Conservation (phyloP, 208 protist species). For the Leishmania lainsoni region DNA sequence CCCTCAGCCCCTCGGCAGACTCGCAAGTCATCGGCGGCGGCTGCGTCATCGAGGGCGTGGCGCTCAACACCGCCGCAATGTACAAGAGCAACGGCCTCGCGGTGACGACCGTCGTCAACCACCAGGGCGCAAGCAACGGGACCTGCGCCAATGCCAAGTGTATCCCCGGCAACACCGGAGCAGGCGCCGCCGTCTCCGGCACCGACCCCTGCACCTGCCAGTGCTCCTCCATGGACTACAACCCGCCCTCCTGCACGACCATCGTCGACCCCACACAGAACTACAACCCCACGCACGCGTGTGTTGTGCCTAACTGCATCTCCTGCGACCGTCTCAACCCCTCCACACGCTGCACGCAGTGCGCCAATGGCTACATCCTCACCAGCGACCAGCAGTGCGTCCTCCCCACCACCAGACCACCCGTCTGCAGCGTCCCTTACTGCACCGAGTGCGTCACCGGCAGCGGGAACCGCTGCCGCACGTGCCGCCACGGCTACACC, state of each 20-base stretch:
- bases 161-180: constrained; percentile 5
- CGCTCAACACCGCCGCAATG: background rate
- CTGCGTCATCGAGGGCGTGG: constrained; percentile 1
- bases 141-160: constrained; percentile 19
- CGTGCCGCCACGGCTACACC: background rate
- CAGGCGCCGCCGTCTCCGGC: background rate
- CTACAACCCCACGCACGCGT: background rate
- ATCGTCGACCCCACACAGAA: constrained; percentile 6
- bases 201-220: constrained; percentile 9
- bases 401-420: background rate
- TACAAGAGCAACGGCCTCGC: background rate
- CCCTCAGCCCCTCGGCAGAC: background rate
- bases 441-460: background rate
- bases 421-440: background rate
- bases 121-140: background rate
- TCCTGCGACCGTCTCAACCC: constrained; percentile 1
- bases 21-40: background rate
- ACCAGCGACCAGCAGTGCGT: background rate
- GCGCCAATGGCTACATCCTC: background rate
- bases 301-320: background rate
- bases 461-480: background rate
- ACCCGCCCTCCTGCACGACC: constrained; percentile 5
- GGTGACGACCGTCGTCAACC: constrained; percentile 2
- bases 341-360: background rate
- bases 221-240: constrained; percentile 9